Evolutionary conservation across 2,329 filamentous ascomycete species (phyloP).

Genomic region (Leptographium procerum): DNA sequence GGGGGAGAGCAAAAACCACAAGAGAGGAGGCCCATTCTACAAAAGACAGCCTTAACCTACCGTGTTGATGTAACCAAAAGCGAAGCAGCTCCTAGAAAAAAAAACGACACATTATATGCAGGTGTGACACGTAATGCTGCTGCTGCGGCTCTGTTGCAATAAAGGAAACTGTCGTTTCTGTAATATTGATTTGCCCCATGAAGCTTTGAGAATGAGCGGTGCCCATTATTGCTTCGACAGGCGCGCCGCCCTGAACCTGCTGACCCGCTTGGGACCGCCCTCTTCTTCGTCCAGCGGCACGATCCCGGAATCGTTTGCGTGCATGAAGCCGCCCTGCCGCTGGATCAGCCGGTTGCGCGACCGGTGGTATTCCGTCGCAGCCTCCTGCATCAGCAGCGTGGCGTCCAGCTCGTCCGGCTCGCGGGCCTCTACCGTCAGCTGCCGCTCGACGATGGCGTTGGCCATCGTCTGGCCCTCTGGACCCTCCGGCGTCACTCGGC

Average conservation of each 20-base stretch:
- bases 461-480: conserved; percentile 47
- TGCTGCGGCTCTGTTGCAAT: too few species aligned
- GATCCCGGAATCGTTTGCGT: conserved; percentile 55
- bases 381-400: conserved; percentile 60
- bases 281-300: conserved; percentile 58
- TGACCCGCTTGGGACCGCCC: conserved; percentile 51
- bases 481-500: conserved; percentile 23
- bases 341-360: conserved; percentile 75
- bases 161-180: neutral
- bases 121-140: neutral
- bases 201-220: too few species aligned
- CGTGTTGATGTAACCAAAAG: neutral
- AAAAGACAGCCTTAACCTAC: too few species aligned
- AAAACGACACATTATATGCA: too few species aligned
- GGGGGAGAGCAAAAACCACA: too few species aligned
- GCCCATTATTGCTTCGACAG: neutral
- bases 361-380: conserved; percentile 72
- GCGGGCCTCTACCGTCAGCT: conserved; percentile 21
- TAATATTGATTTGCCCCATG: neutral
- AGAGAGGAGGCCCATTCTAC: too few species aligned
- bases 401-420: conserved; percentile 60
- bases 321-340: conserved; percentile 69
- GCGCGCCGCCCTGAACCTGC: conserved; percentile 62
- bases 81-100: too few species aligned
- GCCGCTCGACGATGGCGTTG: conserved; percentile 45